Base-by-base conservation (phyloP, 148 eudicot species). In the Selenicereus undatus region DNA sequence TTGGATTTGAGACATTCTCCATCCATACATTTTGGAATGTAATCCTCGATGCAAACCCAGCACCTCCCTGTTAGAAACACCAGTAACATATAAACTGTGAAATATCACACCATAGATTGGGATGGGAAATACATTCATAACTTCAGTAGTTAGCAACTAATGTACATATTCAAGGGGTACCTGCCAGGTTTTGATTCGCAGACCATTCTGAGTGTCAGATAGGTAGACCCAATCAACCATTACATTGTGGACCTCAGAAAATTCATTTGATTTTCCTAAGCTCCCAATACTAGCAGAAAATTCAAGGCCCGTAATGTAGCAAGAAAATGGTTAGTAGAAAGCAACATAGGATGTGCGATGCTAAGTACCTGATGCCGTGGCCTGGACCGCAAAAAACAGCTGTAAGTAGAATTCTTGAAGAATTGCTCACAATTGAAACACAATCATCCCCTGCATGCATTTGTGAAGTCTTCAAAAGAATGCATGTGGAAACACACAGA, bases 181-280 rank as follows among this genome's bases (percentile, higher is more conserved):
- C 99, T 97, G 99, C 99, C 99, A 97, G 29, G 95, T 91, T 88
- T 97, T 97, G 82, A 97, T 91, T 89, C 99, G 86, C 20, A 91
- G 83, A 62, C 98, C 99, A 82, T 97, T 97, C 56, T 89, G 86
- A n/a, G 98, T 94, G 85, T 91, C 87, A 43, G 88, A 81, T 45
- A 95, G 62, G 78, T 76, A 76, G 27, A 93, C 93, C 60, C 92
- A 91, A 70, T 88, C 84, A 30, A 97, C 90, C 54, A 77, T 72
- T 50, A 94, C 84, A 79, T 97, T 89, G 21, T 85, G 87, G 82
- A 97, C 95, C 51, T 88, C 72, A 69, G 86, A 79, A 43, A 79
- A 85, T 51, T 94, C 80, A 30, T 89, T 85, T 81, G 84, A 54
- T 81, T 89, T 85, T 52, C 99, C 98, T 89, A 97, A 88, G 88